Base-by-base conservation (phyloP, 345 rosid species). In the Hibiscus trionum region DNA sequence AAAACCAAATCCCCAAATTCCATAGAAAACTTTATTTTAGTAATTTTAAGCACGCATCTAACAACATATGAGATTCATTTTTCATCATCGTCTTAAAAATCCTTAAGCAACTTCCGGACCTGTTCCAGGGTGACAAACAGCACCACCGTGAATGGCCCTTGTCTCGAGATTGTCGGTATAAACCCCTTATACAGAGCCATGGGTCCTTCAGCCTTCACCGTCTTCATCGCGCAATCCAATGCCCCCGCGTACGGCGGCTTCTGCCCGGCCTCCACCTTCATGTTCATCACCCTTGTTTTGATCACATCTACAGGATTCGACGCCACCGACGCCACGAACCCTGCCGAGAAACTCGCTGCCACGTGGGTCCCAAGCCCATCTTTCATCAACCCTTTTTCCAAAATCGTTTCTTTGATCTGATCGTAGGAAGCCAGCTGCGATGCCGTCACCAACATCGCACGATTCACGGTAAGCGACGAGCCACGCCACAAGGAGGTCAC, bases 251-350 rank as follows among this genome's bases (percentile, higher is more conserved):
- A 93, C 78, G 94, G 94, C 52, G 93, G 84, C 65, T 76, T 84
- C 21, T 69, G 49, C 9, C 96, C 98, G 0, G 86, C 70, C 74
- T 82, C 83, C 69, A 88, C 96, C 78, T 83, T 93, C 98, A 89
- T 89, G 75, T 84, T 92, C 96, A 92, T 92, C 53, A 92, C 96
- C 76, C 96, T 55, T 0, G 97, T 93, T 80, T 90, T 93, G 2
- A 93, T 88, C 84, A 93, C 96, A 74, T 90, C 98, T 67, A 93
- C 95, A 0, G 98, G 98, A 60, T 90, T 90, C 5, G 93, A 84
- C 33, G 80, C 90, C 56, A 86, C 88, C 21, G 93, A 80, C 8
- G 98, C 98, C 53, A 93, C 96, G 55, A 93, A 88, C 76, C 98
- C 98, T 0, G 98, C 96, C 7, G 89, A 85, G 33, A 87, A 87